Base-by-base conservation (phyloP, 192 early-diverging fungal genomes). In the Haplosporangium gracile region DNA sequence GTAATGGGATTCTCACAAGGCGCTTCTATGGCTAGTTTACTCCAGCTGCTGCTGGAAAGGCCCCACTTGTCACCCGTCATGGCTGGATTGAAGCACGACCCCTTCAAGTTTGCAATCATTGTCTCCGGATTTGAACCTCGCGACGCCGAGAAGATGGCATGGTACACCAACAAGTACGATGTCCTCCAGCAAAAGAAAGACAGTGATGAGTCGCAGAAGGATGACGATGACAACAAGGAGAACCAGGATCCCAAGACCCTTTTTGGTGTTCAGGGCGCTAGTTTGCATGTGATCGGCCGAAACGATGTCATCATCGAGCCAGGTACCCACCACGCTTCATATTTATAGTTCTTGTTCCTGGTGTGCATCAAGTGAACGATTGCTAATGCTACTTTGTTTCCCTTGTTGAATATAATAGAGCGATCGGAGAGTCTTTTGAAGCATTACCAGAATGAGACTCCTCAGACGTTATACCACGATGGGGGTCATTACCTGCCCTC, bases 1-100 rank as follows among this genome's bases (percentile, higher is more conserved):
- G 79, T 92, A 1, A 88, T 92, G 83, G 91, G 91, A 29, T 92
- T 92, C 78, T 91, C 90, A n/a, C 91, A 92, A 38, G 90, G 91
- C 11, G 91, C 91, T 5, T 81, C 88, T 10, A 88, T 92, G 83
- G 90, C 91, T 2, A 82, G 90, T 20, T 39, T 92, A 36, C 36
- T 92, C 47, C 82, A 84, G 36, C 75, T 82, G 2, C 39, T 89
- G n/a, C n/a, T 92, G 45, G 89, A 92, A 68, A 70, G 88, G 7
- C 81, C 81, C 22, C 72, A 90, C 68, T 76, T 92, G 72, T 86
- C 84, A 1, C 73, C 69, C 2, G 38, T 78, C 45, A 81, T 86
- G 79, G 77, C 26, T 43, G 79, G 75, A 24, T 65, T 70, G 40
- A 72, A 26, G n/a, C 91, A 91, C 45, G 75, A 60, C 0, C 82